Evolutionary conservation across 176 grass and related monocot species (phyloP).

Genomic region (Stipa capillata): DNA sequence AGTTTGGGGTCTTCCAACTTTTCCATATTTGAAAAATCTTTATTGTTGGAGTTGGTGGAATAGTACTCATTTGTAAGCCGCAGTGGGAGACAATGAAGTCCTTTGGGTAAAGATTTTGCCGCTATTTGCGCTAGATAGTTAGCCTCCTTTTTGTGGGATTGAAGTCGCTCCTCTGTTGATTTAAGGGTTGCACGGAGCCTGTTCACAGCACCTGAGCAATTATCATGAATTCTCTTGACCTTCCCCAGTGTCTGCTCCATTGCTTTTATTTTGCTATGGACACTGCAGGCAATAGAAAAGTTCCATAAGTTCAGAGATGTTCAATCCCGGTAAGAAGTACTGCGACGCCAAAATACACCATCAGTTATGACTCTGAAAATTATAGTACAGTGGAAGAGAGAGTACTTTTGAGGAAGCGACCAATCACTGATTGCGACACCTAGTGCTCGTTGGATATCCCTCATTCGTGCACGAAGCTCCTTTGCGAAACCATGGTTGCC

Average conservation of each 20-base stretch:
- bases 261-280: conserved; percentile 57
- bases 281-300: conserved; percentile 41
- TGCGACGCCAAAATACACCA: not conserved
- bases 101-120: conserved; percentile 82
- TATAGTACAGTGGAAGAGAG: not conserved
- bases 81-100: conserved; percentile 78
- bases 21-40: conserved; percentile 41
- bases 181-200: conserved; percentile 52
- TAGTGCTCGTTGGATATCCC: conserved; percentile 55
- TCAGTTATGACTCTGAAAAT: not conserved
- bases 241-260: conserved; percentile 72
- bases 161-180: conserved; percentile 65
- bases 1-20: conserved; percentile 83
- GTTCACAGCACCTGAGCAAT: conserved; percentile 46
- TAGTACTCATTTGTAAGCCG: conserved; percentile 76
- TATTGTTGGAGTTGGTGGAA: conserved; percentile 34
- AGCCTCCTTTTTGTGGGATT: conserved; percentile 55
- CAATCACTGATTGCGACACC: conserved; percentile 47
- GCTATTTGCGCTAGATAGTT: conserved; percentile 72
- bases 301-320: not conserved
- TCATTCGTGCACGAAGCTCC: conserved; percentile 63
- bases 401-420: conserved; percentile 69
- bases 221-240: conserved; percentile 55
- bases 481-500: conserved; percentile 54
- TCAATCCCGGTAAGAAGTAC: not conserved